Base-by-base conservation (phyloP, 345 rosid species). In the Bruguiera parviflora region DNA sequence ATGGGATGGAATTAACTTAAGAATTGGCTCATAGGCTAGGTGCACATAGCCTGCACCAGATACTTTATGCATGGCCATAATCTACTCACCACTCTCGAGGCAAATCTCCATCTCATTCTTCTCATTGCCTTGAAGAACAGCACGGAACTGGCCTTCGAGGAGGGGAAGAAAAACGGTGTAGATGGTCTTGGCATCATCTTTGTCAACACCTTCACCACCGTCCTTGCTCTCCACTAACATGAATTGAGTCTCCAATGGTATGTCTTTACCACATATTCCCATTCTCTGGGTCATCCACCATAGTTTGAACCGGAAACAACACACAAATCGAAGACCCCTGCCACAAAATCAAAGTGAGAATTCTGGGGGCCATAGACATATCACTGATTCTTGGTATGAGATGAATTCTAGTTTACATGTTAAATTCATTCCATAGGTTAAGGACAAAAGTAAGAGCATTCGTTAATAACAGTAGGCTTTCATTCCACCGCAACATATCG, bases 221-320 rank as follows among this genome's bases (percentile, higher is more conserved):
- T 80, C 87, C 74, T 84, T 95, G 80, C 90, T 89, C 85, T 95
- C 99, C 11, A 92, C 79, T 3, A 95, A 82, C 96, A 95, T 68
- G 79, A 95, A 95, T 71, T 95, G 98, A 35, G 99, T 95, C 88
- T 95, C 99, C 87, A 95, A 80, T 22, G 98, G 99, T 65, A 95
- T 79, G 18, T 92, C 99, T 81, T 77, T 92, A 52, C 99, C 99
- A 76, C 85, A 83, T 24, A 65, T 88, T 60, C 99, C 99, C 97
- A 90, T 92, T 67, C 97, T 88, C 81, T 92, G 99, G 25, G 97
- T 95, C 99, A 95, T 95, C 99, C 99, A 95, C 99, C 99, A 92
- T 66, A 95, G 79, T 69, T 95, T 95, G 85, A 95, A 95, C 20
- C 99, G 93, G 87, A 95, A 95, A 65, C 86, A 88, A 53, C 98